Conservation (phyloP, 176 grass and related monocot species). For the Zizania latifolia region DNA sequence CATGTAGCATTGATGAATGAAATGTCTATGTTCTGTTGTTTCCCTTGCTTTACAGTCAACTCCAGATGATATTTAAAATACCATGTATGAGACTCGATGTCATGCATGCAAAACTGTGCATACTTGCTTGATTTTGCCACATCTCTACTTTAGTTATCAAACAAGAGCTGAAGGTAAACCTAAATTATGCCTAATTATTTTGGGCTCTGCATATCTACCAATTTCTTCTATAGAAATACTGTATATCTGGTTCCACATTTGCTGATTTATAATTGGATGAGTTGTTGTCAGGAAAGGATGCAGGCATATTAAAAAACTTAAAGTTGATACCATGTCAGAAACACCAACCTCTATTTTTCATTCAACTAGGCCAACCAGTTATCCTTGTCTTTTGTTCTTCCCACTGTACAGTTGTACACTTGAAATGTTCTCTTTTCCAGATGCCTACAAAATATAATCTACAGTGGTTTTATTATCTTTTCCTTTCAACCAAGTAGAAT, state of each 20-base stretch:
- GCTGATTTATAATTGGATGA: neutral
- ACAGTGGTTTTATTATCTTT: neutral
- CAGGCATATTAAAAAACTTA: neutral
- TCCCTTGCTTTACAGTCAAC: neutral
- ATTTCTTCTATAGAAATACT: neutral
- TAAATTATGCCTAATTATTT: neutral
- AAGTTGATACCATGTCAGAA: neutral
- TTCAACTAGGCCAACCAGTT: neutral
- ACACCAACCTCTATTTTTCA: neutral
- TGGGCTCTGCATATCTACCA: neutral
- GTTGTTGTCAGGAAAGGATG: neutral
- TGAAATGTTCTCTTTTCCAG: neutral
- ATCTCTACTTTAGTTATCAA: neutral
- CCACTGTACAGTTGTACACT: neutral
- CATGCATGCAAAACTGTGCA: too few relatives aligned
- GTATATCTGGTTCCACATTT: neutral
- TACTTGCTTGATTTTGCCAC: neutral
- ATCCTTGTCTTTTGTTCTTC: neutral
- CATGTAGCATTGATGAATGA: neutral
- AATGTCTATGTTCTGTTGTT: neutral
- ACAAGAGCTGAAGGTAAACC: neutral
- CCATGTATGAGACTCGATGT: neutral
- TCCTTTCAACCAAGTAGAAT: neutral
- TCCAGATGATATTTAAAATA: neutral
- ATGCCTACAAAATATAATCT: neutral